A percentile compares a stretch with the other conserved stretches of the same genome.
Evolutionary conservation across 2,329 filamentous ascomycete species (phyloP).

Genomic region (Neofusicoccum sp.): DNA sequence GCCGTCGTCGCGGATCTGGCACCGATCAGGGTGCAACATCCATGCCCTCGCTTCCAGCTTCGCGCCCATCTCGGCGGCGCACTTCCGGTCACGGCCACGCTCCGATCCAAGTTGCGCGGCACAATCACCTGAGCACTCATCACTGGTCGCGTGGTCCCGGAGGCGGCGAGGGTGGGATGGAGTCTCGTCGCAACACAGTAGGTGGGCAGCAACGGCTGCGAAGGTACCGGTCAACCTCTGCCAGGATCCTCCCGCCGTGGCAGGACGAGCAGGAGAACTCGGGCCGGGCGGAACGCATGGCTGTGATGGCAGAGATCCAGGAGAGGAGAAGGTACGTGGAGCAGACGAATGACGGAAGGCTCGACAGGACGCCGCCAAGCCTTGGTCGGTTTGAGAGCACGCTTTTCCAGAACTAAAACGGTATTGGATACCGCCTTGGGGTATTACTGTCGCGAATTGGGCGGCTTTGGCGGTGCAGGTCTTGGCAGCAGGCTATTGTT

Average conservation of each 20-base stretch:
- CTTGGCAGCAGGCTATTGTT: background rate
- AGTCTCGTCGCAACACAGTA: constrained; percentile 15
- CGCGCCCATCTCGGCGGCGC: constrained; percentile 6
- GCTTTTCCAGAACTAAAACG: constrained; percentile 16
- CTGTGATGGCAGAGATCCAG: constrained; percentile 28
- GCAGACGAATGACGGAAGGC: constrained; percentile 21
- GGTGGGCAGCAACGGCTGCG: constrained; percentile 9
- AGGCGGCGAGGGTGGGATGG: background rate
- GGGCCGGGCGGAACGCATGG: constrained; percentile 26
- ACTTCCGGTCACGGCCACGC: constrained; percentile 7
- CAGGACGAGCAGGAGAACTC: constrained; percentile 36
- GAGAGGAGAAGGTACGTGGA: constrained; percentile 19
- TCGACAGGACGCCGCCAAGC: constrained; percentile 39
- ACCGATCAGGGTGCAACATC: constrained; percentile 9
- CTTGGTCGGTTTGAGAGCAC: constrained; percentile 33
- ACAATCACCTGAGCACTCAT: background rate
- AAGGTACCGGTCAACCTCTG: constrained; percentile 5
- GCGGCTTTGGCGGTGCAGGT: background rate
- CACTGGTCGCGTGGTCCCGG: background rate
- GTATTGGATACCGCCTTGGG: background rate
- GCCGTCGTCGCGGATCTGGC: constrained; percentile 3
- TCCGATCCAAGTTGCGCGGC: constrained; percentile 1
- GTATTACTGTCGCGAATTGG: background rate
- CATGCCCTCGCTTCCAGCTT: constrained; percentile 17
- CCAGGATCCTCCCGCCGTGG: constrained; percentile 21